These are phyloP conservation scores for Naganishia liquefaciens DNA, from an alignment of 1,284 basidiomycete species.

Conservation along the genomic window DNA sequence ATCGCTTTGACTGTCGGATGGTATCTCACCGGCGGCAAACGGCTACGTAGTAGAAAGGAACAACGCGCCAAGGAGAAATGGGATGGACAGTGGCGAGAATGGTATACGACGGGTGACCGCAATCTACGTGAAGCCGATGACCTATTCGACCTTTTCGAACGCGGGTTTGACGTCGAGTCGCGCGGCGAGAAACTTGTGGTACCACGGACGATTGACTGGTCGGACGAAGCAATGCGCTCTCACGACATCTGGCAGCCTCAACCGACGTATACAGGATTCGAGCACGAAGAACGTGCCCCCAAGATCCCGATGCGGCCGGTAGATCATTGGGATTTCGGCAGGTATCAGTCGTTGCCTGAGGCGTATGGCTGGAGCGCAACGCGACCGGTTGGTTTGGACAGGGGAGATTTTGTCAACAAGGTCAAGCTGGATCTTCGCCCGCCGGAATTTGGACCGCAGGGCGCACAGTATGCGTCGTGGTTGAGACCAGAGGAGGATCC, in stretches of 20 bases:
- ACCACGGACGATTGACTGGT: conserved; percentile 45
- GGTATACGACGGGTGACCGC: conserved; percentile 45
- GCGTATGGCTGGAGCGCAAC: conserved; percentile 26
- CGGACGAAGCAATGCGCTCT: conserved; percentile 36
- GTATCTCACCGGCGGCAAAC: conserved; percentile 50
- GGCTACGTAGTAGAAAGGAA: conserved; percentile 46
- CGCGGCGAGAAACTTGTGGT: conserved; percentile 22
- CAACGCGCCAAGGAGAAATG: conserved; percentile 50
- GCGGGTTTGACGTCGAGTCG: conserved; percentile 24
- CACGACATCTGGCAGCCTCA: conserved; percentile 45
- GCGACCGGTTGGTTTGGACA: conserved; percentile 8
- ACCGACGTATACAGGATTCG: conserved; percentile 38
- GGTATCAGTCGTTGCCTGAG: conserved; percentile 41
- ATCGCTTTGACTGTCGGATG: conserved; percentile 47
- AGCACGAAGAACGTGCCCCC: conserved; percentile 35
- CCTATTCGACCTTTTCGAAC: conserved; percentile 39
- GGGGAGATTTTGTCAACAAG: conserved; percentile 8
- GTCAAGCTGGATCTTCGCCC: conserved; percentile 19
- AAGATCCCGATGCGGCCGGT: conserved; percentile 39
- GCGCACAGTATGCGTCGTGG: not conserved
- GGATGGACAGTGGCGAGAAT: conserved; percentile 51
- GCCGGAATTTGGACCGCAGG: conserved; percentile 16
- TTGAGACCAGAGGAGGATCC: conserved; percentile 38
- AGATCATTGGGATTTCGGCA: conserved; percentile 40
- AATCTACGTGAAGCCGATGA: conserved; percentile 53